A percentile compares a stretch with the other conserved stretches of the same genome.
Conservation (phyloP, 2,329 filamentous ascomycete genomes). For the Botrytis byssoidea region DNA sequence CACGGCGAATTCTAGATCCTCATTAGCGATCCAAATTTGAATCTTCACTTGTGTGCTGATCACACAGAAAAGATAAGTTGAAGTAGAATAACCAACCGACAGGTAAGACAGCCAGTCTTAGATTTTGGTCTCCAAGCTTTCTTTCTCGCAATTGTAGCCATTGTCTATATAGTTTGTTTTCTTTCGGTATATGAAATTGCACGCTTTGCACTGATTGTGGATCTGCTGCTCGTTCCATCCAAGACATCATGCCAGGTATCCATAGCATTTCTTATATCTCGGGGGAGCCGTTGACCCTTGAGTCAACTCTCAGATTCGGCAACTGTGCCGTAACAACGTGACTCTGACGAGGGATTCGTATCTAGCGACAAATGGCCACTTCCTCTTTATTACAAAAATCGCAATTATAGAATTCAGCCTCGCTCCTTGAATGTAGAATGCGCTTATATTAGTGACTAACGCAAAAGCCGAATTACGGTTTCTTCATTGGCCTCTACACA, state of each 20-base stretch:
- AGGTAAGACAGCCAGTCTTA: constrained; percentile 34
- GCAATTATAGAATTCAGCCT: constrained; percentile 15
- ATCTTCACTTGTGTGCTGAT: neutral
- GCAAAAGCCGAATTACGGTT: neutral
- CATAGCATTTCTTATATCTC: constrained; percentile 6
- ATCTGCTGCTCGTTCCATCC: neutral
- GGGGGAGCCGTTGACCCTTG: neutral
- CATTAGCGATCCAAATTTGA: constrained; percentile 5
- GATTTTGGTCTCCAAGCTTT: constrained; percentile 36
- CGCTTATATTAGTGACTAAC: neutral
- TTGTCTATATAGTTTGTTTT: neutral
- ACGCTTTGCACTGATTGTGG: neutral
- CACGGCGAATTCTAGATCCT: constrained; percentile 31
- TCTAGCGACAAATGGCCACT: neutral
- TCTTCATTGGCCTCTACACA: neutral
- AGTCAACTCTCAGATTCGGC: neutral
- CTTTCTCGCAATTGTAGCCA: constrained; percentile 25
- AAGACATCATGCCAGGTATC: neutral
- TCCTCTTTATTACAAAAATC: neutral
- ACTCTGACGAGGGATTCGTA: neutral
- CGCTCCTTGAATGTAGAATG: neutral
- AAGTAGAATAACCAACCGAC: constrained; percentile 30
- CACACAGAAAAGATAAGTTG: neutral
- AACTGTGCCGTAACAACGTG: constrained; percentile 11
- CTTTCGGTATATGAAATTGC: neutral